Conservation (phyloP, 2,329 filamentous ascomycete genomes). For the Microsporum canis region DNA sequence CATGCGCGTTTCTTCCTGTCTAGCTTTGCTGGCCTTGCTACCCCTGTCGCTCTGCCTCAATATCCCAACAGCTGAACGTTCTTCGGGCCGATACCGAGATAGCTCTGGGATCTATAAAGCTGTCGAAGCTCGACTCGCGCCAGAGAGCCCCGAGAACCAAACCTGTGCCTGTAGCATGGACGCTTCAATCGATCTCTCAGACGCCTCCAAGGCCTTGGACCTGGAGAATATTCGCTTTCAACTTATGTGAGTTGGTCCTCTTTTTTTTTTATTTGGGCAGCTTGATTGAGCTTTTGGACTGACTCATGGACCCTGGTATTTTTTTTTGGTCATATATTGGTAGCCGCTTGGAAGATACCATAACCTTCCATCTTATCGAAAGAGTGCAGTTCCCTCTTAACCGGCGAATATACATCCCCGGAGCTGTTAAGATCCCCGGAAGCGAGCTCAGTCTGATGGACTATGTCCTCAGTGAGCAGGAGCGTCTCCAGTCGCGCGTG, state of each 20-base stretch:
- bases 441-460: slow-evolving; percentile 72
- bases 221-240: slow-evolving; percentile 87
- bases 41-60: neutral
- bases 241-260: slow-evolving; percentile 56
- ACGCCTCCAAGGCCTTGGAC: slow-evolving; percentile 75
- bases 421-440: slow-evolving; percentile 66
- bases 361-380: slow-evolving; percentile 93
- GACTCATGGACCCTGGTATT: neutral
- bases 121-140: neutral
- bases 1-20: neutral
- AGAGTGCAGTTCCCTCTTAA: slow-evolving; percentile 96
- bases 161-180: slow-evolving; percentile 54
- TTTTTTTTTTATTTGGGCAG: neutral
- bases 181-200: slow-evolving; percentile 73
- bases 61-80: neutral
- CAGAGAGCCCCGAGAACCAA: neutral
- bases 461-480: slow-evolving; percentile 85
- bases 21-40: neutral
- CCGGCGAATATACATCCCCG: slow-evolving; percentile 69
- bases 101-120: slow-evolving; percentile 1
- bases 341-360: slow-evolving; percentile 93
- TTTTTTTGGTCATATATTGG: neutral
- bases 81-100: neutral
- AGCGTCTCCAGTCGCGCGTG: slow-evolving; percentile 81
- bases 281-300: neutral